Conservation (phyloP, 225 moss, liverwort and hornwort genomes). For the Antitrichia curtipendula region DNA sequence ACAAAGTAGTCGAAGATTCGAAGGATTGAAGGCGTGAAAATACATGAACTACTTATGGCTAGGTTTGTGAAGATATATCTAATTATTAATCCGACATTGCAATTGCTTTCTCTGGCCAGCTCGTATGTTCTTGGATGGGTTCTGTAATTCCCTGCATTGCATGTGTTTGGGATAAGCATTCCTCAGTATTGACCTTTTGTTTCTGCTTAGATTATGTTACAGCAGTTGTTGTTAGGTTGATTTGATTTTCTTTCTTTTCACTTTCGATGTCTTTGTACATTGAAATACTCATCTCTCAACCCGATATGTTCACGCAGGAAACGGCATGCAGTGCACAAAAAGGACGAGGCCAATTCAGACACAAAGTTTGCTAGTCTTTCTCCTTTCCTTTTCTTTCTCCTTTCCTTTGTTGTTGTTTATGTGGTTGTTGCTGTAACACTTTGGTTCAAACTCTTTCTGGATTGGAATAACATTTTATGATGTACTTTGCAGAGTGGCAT, state of each 20-base stretch:
- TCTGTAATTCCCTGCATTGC: neutral
- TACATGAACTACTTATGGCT: neutral
- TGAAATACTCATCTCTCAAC: neutral
- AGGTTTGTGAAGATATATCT: neutral
- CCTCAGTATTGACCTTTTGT: neutral
- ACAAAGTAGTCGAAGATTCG: neutral
- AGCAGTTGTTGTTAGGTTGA: neutral
- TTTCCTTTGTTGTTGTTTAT: neutral
- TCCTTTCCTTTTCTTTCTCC: neutral
- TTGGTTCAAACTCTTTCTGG: neutral
- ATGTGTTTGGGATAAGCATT: neutral
- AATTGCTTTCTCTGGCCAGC: neutral
- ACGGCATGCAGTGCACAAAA: conserved; percentile 36
- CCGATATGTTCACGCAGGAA: conserved; percentile 18
- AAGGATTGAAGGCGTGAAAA: neutral
- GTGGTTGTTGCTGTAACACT: neutral
- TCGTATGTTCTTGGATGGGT: neutral
- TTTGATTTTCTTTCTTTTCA: neutral
- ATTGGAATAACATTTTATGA: neutral
- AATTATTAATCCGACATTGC: neutral
- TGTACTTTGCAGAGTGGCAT: conserved; percentile 49
- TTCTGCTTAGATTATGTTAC: neutral
- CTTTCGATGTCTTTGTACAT: neutral
- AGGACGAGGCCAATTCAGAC: conserved; percentile 25
- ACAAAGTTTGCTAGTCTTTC: conserved; percentile 27